Conservation (phyloP, 2,329 filamentous ascomycete genomes). For the Botryotinia convoluta region DNA sequence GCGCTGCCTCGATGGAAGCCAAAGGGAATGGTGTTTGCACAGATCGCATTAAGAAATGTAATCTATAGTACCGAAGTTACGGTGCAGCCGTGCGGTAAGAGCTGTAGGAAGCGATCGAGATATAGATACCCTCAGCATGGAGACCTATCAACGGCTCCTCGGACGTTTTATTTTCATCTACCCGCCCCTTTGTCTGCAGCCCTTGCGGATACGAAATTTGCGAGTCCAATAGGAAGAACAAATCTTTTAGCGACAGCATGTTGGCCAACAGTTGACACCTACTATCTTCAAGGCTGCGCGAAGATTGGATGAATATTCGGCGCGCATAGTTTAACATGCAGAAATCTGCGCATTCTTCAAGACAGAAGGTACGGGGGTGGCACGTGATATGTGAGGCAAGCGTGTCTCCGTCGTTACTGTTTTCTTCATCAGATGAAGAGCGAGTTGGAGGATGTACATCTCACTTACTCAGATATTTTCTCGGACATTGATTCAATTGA, state of each 20-base stretch:
- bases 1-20: slow-evolving; percentile 8
- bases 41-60: slow-evolving; percentile 12
- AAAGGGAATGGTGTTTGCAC: slow-evolving; percentile 1
- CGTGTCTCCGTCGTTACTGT: not conserved
- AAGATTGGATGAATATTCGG: slow-evolving; percentile 15
- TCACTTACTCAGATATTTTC: not conserved
- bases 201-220: not conserved
- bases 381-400: slow-evolving; percentile 9
- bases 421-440: not conserved
- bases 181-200: not conserved
- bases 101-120: slow-evolving; percentile 6
- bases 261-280: not conserved
- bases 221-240: not conserved
- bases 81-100: not conserved
- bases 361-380: too few relatives aligned
- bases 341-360: too few relatives aligned
- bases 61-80: slow-evolving; percentile 18
- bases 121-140: not conserved
- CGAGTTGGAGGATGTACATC: not conserved
- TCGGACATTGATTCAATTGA: not conserved
- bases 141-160: slow-evolving; percentile 6
- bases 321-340: too few relatives aligned
- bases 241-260: not conserved
- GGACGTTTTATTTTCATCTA: not conserved
- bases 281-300: slow-evolving; percentile 1